Percentiles rank a stretch among this genome's conserved stretches.
Evolutionary conservation across 495 filamentous ascomycete genomes (phyloP).

Genomic region (Staphylotrichum tortipilum): DNA sequence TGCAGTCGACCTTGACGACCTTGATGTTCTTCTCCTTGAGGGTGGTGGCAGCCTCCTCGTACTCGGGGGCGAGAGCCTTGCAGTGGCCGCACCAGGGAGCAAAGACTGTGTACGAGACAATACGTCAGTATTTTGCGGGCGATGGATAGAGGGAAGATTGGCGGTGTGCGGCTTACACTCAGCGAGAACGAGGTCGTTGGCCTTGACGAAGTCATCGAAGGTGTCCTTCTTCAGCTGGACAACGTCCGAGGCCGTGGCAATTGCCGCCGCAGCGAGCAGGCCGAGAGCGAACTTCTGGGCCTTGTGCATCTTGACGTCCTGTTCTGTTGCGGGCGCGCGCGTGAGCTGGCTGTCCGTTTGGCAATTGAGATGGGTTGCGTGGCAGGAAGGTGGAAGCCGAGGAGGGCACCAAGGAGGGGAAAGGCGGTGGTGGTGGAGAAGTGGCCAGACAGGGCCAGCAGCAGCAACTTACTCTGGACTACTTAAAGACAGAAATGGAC

Average conservation of each 20-base stretch:
- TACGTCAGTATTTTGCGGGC: conserved; percentile 13
- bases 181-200: conserved; percentile 72
- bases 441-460: background rate
- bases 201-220: conserved; percentile 75
- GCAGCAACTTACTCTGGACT: conserved; percentile 20
- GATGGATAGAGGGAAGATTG: background rate
- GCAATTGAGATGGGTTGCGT: background rate
- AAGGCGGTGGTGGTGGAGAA: background rate
- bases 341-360: conserved; percentile 2
- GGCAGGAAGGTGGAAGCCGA: background rate
- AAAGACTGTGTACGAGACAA: conserved; percentile 44
- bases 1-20: conserved; percentile 93
- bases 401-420: background rate
- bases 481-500: conserved; percentile 20
- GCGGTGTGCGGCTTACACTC: conserved; percentile 51
- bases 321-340: background rate
- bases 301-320: conserved; percentile 21
- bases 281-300: conserved; percentile 32
- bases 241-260: conserved; percentile 65
- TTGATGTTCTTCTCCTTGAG: conserved; percentile 93
- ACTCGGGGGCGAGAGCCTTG: conserved; percentile 77
- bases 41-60: conserved; percentile 83
- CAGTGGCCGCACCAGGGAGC: conserved; percentile 74
- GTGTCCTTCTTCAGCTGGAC: conserved; percentile 73
- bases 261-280: conserved; percentile 58